Evolutionary conservation across 768 basidiomycete species (phyloP), one percentile per base, ranked within the genome.

Genomic region (Neoboletus magnificus): DNA sequence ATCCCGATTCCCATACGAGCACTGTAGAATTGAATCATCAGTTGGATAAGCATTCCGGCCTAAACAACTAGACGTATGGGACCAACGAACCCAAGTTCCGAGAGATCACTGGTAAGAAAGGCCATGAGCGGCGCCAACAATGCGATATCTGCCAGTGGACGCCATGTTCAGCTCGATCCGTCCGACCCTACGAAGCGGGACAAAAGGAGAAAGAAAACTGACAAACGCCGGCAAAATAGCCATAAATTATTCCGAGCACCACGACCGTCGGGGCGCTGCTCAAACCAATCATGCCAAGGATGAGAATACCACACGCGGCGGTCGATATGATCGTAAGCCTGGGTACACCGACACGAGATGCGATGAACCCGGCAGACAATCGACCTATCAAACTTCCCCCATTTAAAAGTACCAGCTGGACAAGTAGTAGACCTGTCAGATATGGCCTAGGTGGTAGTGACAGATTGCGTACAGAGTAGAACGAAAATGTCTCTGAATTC

Each of bases 391-490:
- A 66, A 45, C 77, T 77, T 15, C 75, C 71, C 4, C 73, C 82
- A 60, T 85, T 86, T 23, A 84, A 59, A 22, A 86, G 75, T 1
- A 79, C 74, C 32, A 85, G 65, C 78, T 83, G 50, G 4, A 25
- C 6, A 12, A 10, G 22, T n/a, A 29, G 40, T 15, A 20, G 23
- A 25, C 22, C 36, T 16, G 30, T 52, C 35, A 40, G 45, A 20
- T 15, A 40, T 23, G n/a, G 32, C 10, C 15, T 22, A 33, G 5
- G 29, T 10, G n/a, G 22, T 33, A 40, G 32, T 43, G 43, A 20
- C 10, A 33, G 16, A 25, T 52, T 25, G 48, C 67, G 9, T 54
- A 84, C 84, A 30, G 77, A 77, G 55, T 84, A 84, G 56, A 86
- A 85, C 0, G 84, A 79, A 6, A 85, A 70, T 18, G 65, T 69